phyloP scores from a whole-genome alignment of 2,329 filamentous ascomycete species.

The Aspergillus piperis region DNA sequence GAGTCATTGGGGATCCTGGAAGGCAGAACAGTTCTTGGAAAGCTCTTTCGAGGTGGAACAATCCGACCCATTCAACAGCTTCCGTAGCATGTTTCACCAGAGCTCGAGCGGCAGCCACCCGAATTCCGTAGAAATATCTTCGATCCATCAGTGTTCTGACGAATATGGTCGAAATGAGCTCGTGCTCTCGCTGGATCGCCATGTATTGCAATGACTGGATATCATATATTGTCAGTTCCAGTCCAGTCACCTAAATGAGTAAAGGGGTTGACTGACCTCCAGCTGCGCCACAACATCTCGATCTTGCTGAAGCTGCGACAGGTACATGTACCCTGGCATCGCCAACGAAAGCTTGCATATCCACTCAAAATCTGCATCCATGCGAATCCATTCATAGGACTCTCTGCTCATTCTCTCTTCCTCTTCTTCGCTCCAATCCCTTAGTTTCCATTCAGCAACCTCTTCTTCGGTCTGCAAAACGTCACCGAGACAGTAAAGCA shows the following conservation, averaged over 20 bases:
- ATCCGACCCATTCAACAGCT: slow-evolving; percentile 72
- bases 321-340: slow-evolving; percentile 95
- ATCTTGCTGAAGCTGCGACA: slow-evolving; percentile 95
- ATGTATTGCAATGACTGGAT: slow-evolving; percentile 70
- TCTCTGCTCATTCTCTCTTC: slow-evolving; percentile 92
- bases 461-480: slow-evolving; percentile 83
- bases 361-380: slow-evolving; percentile 99
- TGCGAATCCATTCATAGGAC: slow-evolving; percentile 97
- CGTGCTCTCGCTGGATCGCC: slow-evolving; percentile 66
- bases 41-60: slow-evolving; percentile 79
- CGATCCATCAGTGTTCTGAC: slow-evolving; percentile 86
- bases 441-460: slow-evolving; percentile 76
- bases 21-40: slow-evolving; percentile 90
- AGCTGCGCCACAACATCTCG: slow-evolving; percentile 89
- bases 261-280: slow-evolving; percentile 47
- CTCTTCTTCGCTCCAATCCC: slow-evolving; percentile 86
- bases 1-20: slow-evolving; percentile 73
- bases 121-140: slow-evolving; percentile 91
- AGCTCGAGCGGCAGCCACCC: slow-evolving; percentile 77
- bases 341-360: slow-evolving; percentile 79
- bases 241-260: neutral
- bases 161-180: slow-evolving; percentile 84
- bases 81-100: slow-evolving; percentile 75
- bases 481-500: slow-evolving; percentile 90
- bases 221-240: neutral